Conservation (phyloP, 1,284 basidiomycete genomes). For the Heterobasidion parviporum region DNA sequence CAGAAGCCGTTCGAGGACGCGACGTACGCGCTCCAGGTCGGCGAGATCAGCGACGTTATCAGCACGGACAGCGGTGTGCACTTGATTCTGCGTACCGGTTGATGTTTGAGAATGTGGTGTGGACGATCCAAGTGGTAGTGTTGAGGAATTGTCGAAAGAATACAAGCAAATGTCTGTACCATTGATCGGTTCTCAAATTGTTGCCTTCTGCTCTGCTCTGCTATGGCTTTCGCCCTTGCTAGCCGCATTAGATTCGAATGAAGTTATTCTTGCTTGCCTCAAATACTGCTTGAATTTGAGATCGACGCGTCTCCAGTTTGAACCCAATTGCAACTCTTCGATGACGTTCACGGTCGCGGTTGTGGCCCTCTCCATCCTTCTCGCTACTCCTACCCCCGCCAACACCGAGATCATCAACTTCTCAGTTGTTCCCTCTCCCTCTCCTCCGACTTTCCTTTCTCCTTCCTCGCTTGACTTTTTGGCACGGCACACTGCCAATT, state of each 20-base stretch:
- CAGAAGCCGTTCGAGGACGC: constrained; percentile 97
- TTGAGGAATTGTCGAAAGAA: neutral
- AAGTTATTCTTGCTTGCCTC: no score
- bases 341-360: neutral
- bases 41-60: constrained; percentile 81
- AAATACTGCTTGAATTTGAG: no score
- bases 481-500: constrained; percentile 27
- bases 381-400: constrained; percentile 18
- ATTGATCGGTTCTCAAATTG: no score
- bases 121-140: neutral
- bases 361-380: neutral
- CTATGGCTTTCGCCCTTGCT: no score
- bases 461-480: constrained; percentile 15
- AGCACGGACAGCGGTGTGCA: constrained; percentile 96
- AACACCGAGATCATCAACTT: constrained; percentile 68
- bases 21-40: constrained; percentile 74
- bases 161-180: neutral
- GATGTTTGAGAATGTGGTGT: constrained; percentile 11
- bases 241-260: no score
- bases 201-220: no score
- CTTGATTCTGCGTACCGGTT: constrained; percentile 86
- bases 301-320: no score
- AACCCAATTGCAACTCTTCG: no score
- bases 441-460: neutral
- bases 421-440: constrained; percentile 14